A percentile compares a stretch with the other conserved stretches of the same genome.
These are phyloP conservation scores for Stachybotrys echinatus DNA, from an alignment of 2,329 filamentous ascomycete species.

Conservation along the genomic window DNA sequence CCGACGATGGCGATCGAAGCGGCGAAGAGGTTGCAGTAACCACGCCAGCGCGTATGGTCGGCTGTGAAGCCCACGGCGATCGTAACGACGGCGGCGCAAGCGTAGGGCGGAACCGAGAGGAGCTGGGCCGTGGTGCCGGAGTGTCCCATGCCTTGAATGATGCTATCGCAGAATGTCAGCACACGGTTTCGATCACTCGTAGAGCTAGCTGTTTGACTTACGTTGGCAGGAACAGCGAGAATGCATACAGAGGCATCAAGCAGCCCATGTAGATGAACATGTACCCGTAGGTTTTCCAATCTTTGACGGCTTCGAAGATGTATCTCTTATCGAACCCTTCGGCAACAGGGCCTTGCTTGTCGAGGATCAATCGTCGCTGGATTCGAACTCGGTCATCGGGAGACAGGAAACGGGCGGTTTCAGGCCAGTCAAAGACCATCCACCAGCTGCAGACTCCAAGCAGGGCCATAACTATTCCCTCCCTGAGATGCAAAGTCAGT, in stretches of 20 bases:
- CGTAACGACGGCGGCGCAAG: constrained; percentile 57
- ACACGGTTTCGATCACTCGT: too few species aligned
- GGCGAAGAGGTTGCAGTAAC: constrained; percentile 59
- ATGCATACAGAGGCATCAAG: constrained; percentile 44
- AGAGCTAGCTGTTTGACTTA: too few species aligned
- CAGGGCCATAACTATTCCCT: constrained; percentile 62
- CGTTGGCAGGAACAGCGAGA: constrained; percentile 52
- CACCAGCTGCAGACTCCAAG: constrained; percentile 63
- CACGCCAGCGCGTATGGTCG: constrained; percentile 59
- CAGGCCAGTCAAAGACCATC: constrained; percentile 75
- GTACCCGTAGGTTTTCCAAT: constrained; percentile 67
- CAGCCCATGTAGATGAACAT: constrained; percentile 44
- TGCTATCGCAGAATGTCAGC: constrained; percentile 16
- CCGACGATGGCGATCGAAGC: constrained; percentile 58
- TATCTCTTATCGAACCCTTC: constrained; percentile 68
- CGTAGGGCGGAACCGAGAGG: constrained; percentile 54
- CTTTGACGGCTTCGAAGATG: constrained; percentile 63
- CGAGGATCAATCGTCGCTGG: constrained; percentile 58
- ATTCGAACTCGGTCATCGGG: constrained; percentile 63
- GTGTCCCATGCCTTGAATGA: constrained; percentile 34
- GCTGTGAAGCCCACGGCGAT: constrained; percentile 59
- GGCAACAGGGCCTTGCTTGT: constrained; percentile 63
- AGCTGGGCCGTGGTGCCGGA: constrained; percentile 42
- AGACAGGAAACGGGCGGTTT: constrained; percentile 64
- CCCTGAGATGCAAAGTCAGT: constrained; percentile 16